Conservation (phyloP, 1,284 basidiomycete species). For the Ganoderma resinaceum region DNA sequence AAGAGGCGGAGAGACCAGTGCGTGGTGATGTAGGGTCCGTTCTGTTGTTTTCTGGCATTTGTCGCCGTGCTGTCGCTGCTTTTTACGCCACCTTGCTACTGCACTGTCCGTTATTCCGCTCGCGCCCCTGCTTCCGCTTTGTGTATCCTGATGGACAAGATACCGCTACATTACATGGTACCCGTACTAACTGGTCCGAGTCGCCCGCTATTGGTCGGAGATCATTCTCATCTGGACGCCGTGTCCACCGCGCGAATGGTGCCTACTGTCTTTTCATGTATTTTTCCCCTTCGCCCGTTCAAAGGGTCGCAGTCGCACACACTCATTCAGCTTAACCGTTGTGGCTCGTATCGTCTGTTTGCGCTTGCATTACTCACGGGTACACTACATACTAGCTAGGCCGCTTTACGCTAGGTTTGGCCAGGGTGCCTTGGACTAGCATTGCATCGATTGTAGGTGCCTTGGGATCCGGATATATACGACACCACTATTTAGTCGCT, state of each 20-base stretch:
- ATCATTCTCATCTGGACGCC: not conserved
- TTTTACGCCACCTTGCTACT: not conserved
- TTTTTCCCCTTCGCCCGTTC: not conserved
- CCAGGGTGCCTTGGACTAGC: not conserved
- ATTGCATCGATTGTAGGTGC: constrained; percentile 10
- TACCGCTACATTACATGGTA: constrained; percentile 10
- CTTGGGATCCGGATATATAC: constrained; percentile 13
- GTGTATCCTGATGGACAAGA: constrained; percentile 6
- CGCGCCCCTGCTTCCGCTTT: not conserved
- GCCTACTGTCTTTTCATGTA: constrained; percentile 10
- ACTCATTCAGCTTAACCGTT: constrained; percentile 13
- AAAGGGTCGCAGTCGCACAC: constrained; percentile 1
- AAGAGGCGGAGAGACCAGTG: constrained; percentile 45
- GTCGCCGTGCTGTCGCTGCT: not conserved
- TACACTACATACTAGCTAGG: constrained; percentile 1
- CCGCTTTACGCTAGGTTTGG: not conserved
- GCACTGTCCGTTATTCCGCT: not conserved
- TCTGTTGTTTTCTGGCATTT: not conserved
- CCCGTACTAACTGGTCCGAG: not conserved
- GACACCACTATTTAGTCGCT: constrained; percentile 19
- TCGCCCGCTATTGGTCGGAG: not conserved
- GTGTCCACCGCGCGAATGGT: constrained; percentile 8
- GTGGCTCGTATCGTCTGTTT: not conserved
- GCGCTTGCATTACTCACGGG: not conserved
- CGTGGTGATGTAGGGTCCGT: constrained; percentile 60